Conservation (phyloP, 2,329 filamentous ascomycete species). For the Phialemoniopsis sp. region DNA sequence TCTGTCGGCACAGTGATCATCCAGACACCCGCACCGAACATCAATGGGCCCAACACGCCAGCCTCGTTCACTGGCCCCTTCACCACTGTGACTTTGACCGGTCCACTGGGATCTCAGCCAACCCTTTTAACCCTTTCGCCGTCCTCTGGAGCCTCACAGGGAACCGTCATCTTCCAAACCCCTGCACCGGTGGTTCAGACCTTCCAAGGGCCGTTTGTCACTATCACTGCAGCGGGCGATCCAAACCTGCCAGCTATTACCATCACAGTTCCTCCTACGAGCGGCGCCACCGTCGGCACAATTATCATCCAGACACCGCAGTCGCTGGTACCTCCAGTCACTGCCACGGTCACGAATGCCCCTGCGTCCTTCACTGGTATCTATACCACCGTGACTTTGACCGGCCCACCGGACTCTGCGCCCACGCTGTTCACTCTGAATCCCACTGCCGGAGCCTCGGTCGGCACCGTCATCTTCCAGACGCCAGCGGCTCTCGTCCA, state of each 20-base stretch:
- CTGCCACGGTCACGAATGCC: background rate
- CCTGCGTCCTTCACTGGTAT: background rate
- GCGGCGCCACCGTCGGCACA: constrained; percentile 48
- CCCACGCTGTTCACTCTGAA: background rate
- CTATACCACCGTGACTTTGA: constrained; percentile 2
- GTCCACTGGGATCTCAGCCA: too few species aligned
- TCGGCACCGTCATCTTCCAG: constrained; percentile 5
- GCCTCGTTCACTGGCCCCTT: too few species aligned
- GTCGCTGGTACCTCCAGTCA: background rate
- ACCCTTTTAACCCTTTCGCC: too few species aligned
- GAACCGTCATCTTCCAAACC: too few species aligned
- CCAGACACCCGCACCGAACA: background rate
- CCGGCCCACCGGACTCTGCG: background rate
- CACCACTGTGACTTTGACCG: background rate
- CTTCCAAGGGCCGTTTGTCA: too few species aligned
- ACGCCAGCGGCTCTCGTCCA: background rate
- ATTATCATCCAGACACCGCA: constrained; percentile 9
- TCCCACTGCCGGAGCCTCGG: background rate
- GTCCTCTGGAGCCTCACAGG: too few species aligned
- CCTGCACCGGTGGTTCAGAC: too few species aligned
- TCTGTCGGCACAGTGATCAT: constrained; percentile 4
- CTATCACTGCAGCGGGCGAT: too few species aligned
- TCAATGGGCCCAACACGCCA: too few species aligned
- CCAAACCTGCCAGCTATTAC: background rate
- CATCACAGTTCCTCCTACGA: constrained; percentile 9